These are phyloP conservation scores for Mortierella polycephala DNA, from an alignment of 371 early-diverging fungal genomes.

Conservation along the genomic window DNA sequence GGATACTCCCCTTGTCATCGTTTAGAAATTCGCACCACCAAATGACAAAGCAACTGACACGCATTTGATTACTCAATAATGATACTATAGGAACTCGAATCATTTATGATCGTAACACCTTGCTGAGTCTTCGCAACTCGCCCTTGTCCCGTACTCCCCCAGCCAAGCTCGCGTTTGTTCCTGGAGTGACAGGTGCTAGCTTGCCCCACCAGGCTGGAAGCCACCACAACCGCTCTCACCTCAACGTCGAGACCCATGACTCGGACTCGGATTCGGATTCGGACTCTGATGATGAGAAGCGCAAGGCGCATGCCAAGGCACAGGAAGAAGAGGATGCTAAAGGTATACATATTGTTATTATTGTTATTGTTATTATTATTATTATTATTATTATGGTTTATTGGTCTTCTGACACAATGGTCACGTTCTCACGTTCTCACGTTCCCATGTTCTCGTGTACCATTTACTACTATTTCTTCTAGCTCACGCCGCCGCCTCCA, in stretches of 20 bases:
- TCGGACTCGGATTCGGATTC: conserved; percentile 28
- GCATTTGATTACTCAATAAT: no score
- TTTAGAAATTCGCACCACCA: no score
- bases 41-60: no score
- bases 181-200: conserved; percentile 67
- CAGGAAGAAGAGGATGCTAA: conserved; percentile 53
- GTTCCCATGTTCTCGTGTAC: no score
- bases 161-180: conserved; percentile 67
- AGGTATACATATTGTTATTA: no score
- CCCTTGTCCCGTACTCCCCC: conserved; percentile 73
- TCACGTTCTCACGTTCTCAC: not conserved
- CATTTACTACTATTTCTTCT: no score
- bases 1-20: no score
- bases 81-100: conserved; percentile 63
- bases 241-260: conserved; percentile 51
- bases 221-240: conserved; percentile 43
- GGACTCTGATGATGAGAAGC: conserved; percentile 53
- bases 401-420: not conserved
- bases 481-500: conserved; percentile 49
- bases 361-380: not conserved
- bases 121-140: conserved; percentile 74
- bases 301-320: conserved; percentile 52
- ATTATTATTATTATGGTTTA: not conserved
- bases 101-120: conserved; percentile 72
- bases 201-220: conserved; percentile 49